Conservation (phyloP, 2,329 filamentous ascomycete genomes). For the Clonostachys chloroleuca region DNA sequence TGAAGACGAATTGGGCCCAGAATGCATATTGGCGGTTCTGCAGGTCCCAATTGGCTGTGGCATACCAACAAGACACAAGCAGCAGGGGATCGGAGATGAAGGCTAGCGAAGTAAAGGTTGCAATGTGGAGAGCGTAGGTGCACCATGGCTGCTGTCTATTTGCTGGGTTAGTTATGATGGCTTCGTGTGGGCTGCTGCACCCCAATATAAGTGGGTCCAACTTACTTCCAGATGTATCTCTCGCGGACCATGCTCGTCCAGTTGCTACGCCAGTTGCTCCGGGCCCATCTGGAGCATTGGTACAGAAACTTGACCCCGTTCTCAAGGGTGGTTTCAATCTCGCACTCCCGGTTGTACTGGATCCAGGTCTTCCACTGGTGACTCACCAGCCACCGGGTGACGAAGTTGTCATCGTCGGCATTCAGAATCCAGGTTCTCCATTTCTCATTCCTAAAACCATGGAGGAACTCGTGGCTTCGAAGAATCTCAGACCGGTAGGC, state of each 20-base stretch:
- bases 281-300: constrained; percentile 91
- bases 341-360: constrained; percentile 87
- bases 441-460: constrained; percentile 86
- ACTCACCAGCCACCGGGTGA: constrained; percentile 91
- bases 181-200: background rate
- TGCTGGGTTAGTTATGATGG: constrained; percentile 4
- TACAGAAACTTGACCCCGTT: constrained; percentile 85
- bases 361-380: constrained; percentile 93
- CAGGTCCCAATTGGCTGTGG: constrained; percentile 57
- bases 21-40: constrained; percentile 48
- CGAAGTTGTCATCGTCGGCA: constrained; percentile 97
- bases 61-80: constrained; percentile 64
- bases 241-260: constrained; percentile 85
- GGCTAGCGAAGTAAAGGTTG: constrained; percentile 86
- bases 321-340: constrained; percentile 90
- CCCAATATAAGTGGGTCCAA: constrained; percentile 18
- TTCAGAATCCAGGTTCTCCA: constrained; percentile 89
- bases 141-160: constrained; percentile 85
- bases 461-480: constrained; percentile 77
- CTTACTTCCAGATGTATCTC: constrained; percentile 82
- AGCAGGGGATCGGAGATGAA: constrained; percentile 73
- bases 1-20: constrained; percentile 64
- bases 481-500: constrained; percentile 89
- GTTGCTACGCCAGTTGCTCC: constrained; percentile 98
- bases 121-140: constrained; percentile 87